phyloP scores from a whole-genome alignment of 2,329 filamentous ascomycete genomes.

The Fusarium proliferatum region DNA sequence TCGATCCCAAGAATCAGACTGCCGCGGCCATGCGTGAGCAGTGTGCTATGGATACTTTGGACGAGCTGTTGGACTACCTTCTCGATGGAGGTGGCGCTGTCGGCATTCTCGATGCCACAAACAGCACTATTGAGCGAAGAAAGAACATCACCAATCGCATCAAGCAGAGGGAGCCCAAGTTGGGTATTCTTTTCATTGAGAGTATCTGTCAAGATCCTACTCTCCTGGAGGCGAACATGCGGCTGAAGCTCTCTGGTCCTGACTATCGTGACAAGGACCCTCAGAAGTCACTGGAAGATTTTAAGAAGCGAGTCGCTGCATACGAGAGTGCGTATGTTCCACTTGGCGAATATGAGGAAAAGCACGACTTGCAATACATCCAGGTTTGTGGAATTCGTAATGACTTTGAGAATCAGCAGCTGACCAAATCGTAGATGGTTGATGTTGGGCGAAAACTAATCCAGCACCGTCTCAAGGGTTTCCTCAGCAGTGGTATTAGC shows the following conservation, averaged over 20 bases:
- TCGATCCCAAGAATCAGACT: slow-evolving; percentile 87
- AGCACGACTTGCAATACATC: slow-evolving; percentile 91
- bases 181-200: slow-evolving; percentile 95
- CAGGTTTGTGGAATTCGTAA: slow-evolving; percentile 61
- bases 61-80: slow-evolving; percentile 92
- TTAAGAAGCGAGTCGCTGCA: slow-evolving; percentile 89
- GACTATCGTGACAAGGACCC: slow-evolving; percentile 97
- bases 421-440: slow-evolving; percentile 74
- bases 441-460: slow-evolving; percentile 96
- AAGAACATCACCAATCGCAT: slow-evolving; percentile 87
- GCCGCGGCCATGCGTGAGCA: slow-evolving; percentile 89
- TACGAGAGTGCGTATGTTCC: slow-evolving; percentile 96
- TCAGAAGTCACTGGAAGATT: slow-evolving; percentile 83
- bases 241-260: slow-evolving; percentile 92
- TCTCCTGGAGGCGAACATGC: slow-evolving; percentile 95
- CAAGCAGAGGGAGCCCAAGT: slow-evolving; percentile 81
- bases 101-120: slow-evolving; percentile 96
- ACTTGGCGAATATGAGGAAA: slow-evolving; percentile 90
- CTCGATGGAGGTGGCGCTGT: slow-evolving; percentile 85
- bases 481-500: slow-evolving; percentile 90
- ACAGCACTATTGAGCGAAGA: slow-evolving; percentile 89
- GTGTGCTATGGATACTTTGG: slow-evolving; percentile 89
- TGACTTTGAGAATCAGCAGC: slow-evolving; percentile 5
- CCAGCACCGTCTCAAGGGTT: slow-evolving; percentile 89
- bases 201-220: slow-evolving; percentile 88